Evolutionary conservation across 108 stramenopile genomes (phyloP).

Genomic region (Cyclotella cryptica): DNA sequence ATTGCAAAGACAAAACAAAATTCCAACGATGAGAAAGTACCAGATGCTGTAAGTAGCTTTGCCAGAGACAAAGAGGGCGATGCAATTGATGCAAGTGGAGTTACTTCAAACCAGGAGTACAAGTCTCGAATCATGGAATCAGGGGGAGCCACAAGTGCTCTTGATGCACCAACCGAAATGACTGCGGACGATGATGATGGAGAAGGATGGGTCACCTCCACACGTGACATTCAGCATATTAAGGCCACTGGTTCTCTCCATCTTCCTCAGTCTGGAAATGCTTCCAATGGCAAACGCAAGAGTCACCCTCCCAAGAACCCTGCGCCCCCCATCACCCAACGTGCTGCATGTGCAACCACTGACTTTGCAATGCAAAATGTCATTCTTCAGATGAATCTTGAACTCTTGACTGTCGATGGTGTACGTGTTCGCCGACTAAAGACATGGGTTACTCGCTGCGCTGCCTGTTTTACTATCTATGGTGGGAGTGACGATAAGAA

Average conservation of each 20-base stretch:
- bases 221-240: slow-evolving; percentile 67
- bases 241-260: slow-evolving; percentile 63
- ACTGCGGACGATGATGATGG: slow-evolving; percentile 87
- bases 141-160: slow-evolving; percentile 31
- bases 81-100: slow-evolving; percentile 13
- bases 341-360: slow-evolving; percentile 95
- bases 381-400: slow-evolving; percentile 95
- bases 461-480: slow-evolving; percentile 92
- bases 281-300: slow-evolving; percentile 6
- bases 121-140: slow-evolving; percentile 72
- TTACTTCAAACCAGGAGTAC: slow-evolving; percentile 17
- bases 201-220: slow-evolving; percentile 88
- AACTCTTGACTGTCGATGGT: slow-evolving; percentile 90
- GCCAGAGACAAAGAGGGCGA: slow-evolving; percentile 3
- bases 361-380: slow-evolving; percentile 99
- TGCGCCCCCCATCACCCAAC: slow-evolving; percentile 59
- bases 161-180: slow-evolving; percentile 60
- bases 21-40: slow-evolving; percentile 9
- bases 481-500: slow-evolving; percentile 58
- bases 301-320: slow-evolving; percentile 19
- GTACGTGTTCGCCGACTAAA: slow-evolving; percentile 83
- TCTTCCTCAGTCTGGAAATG: slow-evolving; percentile 18
- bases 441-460: slow-evolving; percentile 96
- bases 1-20: slow-evolving; percentile 36
- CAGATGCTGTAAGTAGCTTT: slow-evolving; percentile 6